Conservation (phyloP, 805 yeast genomes). For the Tetrapisispora fleetii region DNA sequence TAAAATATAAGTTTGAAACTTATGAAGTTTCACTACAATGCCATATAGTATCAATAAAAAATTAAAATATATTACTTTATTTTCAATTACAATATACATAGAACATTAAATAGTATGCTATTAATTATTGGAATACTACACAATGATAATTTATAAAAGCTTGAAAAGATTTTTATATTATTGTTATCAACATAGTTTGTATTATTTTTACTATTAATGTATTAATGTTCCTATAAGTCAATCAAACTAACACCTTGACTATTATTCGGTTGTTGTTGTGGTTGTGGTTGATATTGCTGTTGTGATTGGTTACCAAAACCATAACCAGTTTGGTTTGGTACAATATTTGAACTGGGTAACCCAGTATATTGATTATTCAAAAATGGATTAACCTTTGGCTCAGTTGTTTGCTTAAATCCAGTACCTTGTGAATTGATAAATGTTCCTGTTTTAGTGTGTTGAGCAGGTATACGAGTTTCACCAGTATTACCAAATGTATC, state of each 20-base stretch:
- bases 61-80: neutral
- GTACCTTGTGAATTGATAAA: conserved; percentile 86
- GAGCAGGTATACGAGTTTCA: conserved; percentile 72
- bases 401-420: conserved; percentile 46
- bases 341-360: conserved; percentile 51
- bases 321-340: conserved; percentile 83
- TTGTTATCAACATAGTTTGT: neutral
- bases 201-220: neutral
- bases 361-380: conserved; percentile 64
- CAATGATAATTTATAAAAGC: neutral
- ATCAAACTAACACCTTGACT: conserved; percentile 4
- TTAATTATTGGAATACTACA: neutral
- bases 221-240: conserved; percentile 1
- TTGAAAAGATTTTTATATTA: neutral
- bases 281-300: conserved; percentile 7
- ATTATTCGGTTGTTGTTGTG: conserved; percentile 9
- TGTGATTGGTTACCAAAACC: conserved; percentile 78
- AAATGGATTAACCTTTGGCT: conserved; percentile 34
- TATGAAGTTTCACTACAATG: neutral
- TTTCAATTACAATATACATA: neutral
- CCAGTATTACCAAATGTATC: conserved; percentile 61
- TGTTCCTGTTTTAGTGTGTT: conserved; percentile 71
- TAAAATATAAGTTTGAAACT: neutral
- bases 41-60: neutral
- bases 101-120: neutral